Evolutionary conservation across 2,329 filamentous ascomycete species (phyloP), one percentile per base, ranked within the genome.

Genomic region (Lecanoromycetidae sp.): DNA sequence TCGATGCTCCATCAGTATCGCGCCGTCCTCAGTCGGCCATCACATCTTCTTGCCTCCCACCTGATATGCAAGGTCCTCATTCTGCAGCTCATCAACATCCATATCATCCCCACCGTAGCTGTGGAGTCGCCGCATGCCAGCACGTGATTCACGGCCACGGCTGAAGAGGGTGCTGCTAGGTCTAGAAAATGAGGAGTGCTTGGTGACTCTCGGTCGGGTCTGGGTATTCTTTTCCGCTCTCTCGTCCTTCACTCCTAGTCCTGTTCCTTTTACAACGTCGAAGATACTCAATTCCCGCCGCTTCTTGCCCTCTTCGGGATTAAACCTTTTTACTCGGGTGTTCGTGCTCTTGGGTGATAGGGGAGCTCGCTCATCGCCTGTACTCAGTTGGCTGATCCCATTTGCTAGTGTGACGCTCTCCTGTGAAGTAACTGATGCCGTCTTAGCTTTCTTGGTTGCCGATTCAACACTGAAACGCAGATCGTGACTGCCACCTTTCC

Each of bases 281-380:
- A 67, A 69, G 44, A 70, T 69, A 6, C 66, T 68, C 13, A 69
- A 59, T 12, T 67, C 68, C 42, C 59, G 58, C 20, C 30, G 25
- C 20, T 65, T 59, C n/a, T 58, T 60, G 29, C 61, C 59, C 33
- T 40, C 26, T 8, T 65, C 62, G 47, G 64, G 65, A 25, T 61
- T 60, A 20, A 60, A 22, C 29, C 29, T 39, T 23, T 13, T n/a
- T 32, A 38, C 20, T 5, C 30, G 17, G 13, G 22, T 12, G 15
- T 38, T 42, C 3, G 30, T 13, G 19, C 26, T 39, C 22, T 46
- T 40, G 1, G 13, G 23, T 20, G 39, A 42, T 15, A 44, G 26
- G 6, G 39, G 15, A 15, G 20, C 20, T 22, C 19, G 39, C 25
- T 46, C 13, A 29, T 44, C 43, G 3, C 25, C 23, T 20, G 46